Base-by-base conservation (phyloP, 2,329 filamentous ascomycete species). In the Domatiomyces globalis region DNA sequence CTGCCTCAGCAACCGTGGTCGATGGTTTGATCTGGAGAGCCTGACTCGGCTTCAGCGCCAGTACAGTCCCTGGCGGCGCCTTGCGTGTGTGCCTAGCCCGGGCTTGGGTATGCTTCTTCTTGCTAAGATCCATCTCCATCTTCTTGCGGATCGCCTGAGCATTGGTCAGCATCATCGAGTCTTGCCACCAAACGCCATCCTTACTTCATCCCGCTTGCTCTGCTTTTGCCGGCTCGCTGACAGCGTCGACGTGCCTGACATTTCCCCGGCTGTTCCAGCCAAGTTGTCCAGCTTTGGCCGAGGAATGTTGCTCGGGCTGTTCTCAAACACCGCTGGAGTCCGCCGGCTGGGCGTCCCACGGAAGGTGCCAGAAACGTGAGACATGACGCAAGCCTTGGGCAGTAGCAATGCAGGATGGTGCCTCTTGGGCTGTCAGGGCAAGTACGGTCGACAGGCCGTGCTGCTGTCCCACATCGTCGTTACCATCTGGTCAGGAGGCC, bases 181-280 rank as follows among this genome's bases (percentile, higher is more conserved):
- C 36, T 43, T 64, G 60, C 52, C 53, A 20, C 27, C 48, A 43
- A 57, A 29, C 29, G 29, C 22, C 27, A 33, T 27, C 73, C 79
- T 63, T 75, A 98, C 92, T 85, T 98, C 92, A 83, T 98, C 92
- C 70, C 89, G 83, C 74, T 96, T 96, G 61, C 83, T 84, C 76
- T 95, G 90, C 73, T 95, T 95, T 69, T 92, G 86, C 65, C 92
- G 82, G 70, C 90, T 96, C 62, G 88, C 86, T 71, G 87, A 95
- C 72, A 95, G 79, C 43, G 85, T 82, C 51, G 87, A 85, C 57
- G 67, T 62, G 36, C 67, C 73, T 54, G 69, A 70, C 50, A 71
- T 71, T 62, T 81, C 79, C 18, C 63, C 60, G 52, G 71, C 67
- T 43, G 66, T 61, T 45, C 48, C 62, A 60, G 62, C 65, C 63